Percentiles rank a stretch among this genome's conserved stretches.
Evolutionary conservation across 2,329 filamentous ascomycete species (phyloP).

Genomic region (Pseudodiploospora longispora): DNA sequence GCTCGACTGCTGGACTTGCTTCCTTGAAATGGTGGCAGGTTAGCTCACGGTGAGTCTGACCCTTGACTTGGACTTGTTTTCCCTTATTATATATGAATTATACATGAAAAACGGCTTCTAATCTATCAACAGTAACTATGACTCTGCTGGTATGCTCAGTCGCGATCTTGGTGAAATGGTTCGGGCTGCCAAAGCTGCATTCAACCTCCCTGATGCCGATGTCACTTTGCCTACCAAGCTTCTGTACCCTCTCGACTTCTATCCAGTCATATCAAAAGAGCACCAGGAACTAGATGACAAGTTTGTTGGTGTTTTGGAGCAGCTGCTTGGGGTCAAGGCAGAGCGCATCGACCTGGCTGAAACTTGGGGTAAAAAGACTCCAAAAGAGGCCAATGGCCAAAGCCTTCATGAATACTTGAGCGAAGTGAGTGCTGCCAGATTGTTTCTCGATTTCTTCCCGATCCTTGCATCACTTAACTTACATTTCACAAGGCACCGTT

Average conservation of each 20-base stretch:
- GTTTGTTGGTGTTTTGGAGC: conserved; percentile 20
- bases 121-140: conserved; percentile 6
- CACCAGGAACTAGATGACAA: conserved; percentile 8
- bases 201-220: conserved; percentile 6
- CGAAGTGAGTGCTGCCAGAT: conserved; percentile 14
- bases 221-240: conserved; percentile 11
- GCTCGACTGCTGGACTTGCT: conserved; percentile 10
- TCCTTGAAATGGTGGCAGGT: conserved; percentile 9
- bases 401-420: conserved; percentile 20
- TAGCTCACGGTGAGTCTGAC: conserved; percentile 14
- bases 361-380: conserved; percentile 15
- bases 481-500: conserved; percentile 19
- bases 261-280: neutral
- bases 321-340: conserved; percentile 10
- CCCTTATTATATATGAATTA: too few relatives aligned
- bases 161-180: conserved; percentile 18
- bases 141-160: conserved; percentile 15
- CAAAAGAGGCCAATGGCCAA: conserved; percentile 13
- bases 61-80: neutral
- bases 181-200: conserved; percentile 10
- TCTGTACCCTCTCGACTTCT: conserved; percentile 19
- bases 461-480: too few relatives aligned
- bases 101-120: neutral
- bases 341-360: conserved; percentile 12
- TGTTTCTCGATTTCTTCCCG: too few relatives aligned